Base-by-base conservation (phyloP, 257 asterid genomes). In the Nicotiana sylvestris region DNA sequence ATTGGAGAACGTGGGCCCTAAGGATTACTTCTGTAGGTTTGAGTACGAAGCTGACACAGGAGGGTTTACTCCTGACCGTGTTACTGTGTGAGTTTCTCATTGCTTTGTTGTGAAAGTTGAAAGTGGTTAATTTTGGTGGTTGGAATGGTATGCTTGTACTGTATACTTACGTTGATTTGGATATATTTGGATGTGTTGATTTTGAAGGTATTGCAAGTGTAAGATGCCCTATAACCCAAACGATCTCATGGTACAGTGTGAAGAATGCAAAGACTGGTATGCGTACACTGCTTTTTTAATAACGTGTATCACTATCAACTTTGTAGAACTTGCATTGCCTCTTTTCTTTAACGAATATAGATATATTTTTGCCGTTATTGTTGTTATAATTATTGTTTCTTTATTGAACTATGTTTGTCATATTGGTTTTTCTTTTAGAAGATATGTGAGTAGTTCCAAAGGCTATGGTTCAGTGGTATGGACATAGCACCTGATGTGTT, bases 161-260 rank as follows among this genome's bases (percentile, higher is more conserved):
- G 35, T 51, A 12, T 51, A 51, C 17, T 12, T 11, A 10, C 57
- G 11, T 39, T 39, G 49, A 39, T 39, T 39, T 39, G 49, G 10
- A 9, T 39, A 39, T 39, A 51, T 51, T 51, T 51, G 17, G 17
- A 51, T 51, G 17, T 51, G 15, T 83, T 60, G n/a, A 76, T 53
- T 80, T 76, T 82, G 80, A 83, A 91, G 97, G 85, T 93, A 93
- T 85, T 93, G 95, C 92, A 93, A 93, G 85, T 93, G 95, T 65
- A 94, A 93, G 88, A 90, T 93, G 97, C 97, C 97, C 13, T 93
- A 93, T 81, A 91, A 91, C 82, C 97, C 95, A 18, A 94, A 91
- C 79, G 97, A 93, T 86, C 94, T 93, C 72, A 93, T 93, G 97
- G 97, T 93, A 84, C 97, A 92, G 83, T 92, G 97, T 69, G 95